Evolutionary conservation across 805 yeast genomes (phyloP).

Genomic region (Lachancea lanzarotensis): DNA sequence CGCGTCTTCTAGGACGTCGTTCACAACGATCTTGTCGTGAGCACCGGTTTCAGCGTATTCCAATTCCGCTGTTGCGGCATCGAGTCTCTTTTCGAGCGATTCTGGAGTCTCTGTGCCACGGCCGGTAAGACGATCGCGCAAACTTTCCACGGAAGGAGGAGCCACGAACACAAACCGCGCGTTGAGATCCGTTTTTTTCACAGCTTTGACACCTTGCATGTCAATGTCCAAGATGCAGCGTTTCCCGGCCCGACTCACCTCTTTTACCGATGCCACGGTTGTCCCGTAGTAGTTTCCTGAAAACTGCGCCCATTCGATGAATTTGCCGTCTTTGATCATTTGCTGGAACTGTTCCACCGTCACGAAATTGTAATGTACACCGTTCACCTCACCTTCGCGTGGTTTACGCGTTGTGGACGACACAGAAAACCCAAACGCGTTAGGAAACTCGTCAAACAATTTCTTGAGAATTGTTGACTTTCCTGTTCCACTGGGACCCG

Average conservation of each 20-base stretch:
- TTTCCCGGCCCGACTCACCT: conserved; percentile 48
- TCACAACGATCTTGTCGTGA: conserved; percentile 82
- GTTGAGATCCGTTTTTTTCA: conserved; percentile 71
- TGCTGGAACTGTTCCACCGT: conserved; percentile 73
- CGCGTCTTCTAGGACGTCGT: conserved; percentile 87
- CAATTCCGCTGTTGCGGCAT: conserved; percentile 82
- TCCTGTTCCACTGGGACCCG: conserved; percentile 97
- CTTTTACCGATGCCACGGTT: conserved; percentile 72
- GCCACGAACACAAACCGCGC: conserved; percentile 84
- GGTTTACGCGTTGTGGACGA: conserved; percentile 86
- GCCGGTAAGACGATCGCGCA: conserved; percentile 66
- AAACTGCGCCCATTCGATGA: conserved; percentile 97
- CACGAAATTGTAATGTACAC: conserved; percentile 82
- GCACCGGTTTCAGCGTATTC: conserved; percentile 88
- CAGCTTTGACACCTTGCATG: conserved; percentile 97
- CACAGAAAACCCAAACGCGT: conserved; percentile 85
- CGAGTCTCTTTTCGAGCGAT: conserved; percentile 72
- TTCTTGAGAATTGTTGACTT: conserved; percentile 89
- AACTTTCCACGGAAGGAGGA: conserved; percentile 84
- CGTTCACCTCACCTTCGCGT: conserved; percentile 84
- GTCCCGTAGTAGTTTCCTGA: conserved; percentile 98
- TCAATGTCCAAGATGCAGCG: conserved; percentile 93
- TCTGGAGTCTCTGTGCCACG: conserved; percentile 96
- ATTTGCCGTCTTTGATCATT: conserved; percentile 65
- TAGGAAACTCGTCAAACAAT: conserved; percentile 85